These are phyloP conservation scores for Mollisiaceae sp. DNA, from an alignment of 2,329 filamentous ascomycete species.

Conservation along the genomic window DNA sequence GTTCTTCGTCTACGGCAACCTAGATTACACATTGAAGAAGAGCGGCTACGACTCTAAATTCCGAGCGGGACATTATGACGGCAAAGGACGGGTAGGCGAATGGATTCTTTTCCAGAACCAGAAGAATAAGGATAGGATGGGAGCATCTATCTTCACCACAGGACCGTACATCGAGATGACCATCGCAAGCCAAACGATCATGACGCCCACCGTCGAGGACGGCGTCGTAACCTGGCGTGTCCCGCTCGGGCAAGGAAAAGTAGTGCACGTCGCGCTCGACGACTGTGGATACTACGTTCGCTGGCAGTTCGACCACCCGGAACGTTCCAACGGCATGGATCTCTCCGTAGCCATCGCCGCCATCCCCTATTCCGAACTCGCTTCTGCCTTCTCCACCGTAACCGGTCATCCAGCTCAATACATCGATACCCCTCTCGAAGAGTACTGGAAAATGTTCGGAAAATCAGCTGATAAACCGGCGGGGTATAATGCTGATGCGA, in stretches of 20 bases:
- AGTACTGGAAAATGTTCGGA: constrained; percentile 42
- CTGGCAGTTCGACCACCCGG: constrained; percentile 54
- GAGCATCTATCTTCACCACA: constrained; percentile 47
- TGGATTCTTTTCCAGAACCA: constrained; percentile 52
- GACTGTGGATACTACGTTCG: constrained; percentile 54
- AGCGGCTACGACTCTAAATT: constrained; percentile 52
- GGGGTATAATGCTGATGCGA: constrained; percentile 44
- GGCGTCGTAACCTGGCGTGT: constrained; percentile 49
- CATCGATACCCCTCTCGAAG: constrained; percentile 45
- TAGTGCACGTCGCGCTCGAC: constrained; percentile 51
- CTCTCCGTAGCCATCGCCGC: constrained; percentile 51
- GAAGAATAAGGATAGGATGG: constrained; percentile 44
- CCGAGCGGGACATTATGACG: constrained; percentile 55
- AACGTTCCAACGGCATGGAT: constrained; percentile 50
- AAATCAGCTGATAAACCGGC: constrained; percentile 38
- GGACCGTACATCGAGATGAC: constrained; percentile 55
- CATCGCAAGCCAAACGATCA: constrained; percentile 44
- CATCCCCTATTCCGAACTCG: constrained; percentile 48
- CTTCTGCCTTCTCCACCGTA: constrained; percentile 49
- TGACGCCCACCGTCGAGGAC: constrained; percentile 48
- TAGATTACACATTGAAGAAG: constrained; percentile 56
- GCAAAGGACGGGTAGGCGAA: constrained; percentile 51
- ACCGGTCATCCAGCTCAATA: constrained; percentile 50
- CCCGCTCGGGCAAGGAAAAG: constrained; percentile 48
- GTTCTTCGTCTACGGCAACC: constrained; percentile 53